Base-by-base conservation (phyloP, 768 basidiomycete genomes). In the Leucosporidium creatinivorum region DNA sequence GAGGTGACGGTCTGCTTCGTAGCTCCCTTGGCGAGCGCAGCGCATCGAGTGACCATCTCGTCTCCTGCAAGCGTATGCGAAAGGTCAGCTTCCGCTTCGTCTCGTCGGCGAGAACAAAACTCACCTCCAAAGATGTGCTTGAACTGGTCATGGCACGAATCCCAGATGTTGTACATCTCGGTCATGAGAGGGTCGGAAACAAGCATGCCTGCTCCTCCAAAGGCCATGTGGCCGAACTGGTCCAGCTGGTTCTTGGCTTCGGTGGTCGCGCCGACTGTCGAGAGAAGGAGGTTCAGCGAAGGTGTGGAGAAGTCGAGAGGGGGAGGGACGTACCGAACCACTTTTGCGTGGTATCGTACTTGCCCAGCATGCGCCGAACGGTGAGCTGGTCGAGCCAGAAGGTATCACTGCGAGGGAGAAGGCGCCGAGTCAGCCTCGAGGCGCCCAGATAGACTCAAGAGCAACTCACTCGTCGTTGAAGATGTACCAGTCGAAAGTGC, bases 31-130 rank as follows among this genome's bases (percentile, higher is more conserved):
- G 63, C 69, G 26, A 66, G 50, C 25, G 71, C 68, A 18, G 73
- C 73, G 36, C 73, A 74, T 4, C 69, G 61, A 5, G 71, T 70
- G 26, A 73, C 23, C 73, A 74, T 74, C 59, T 73, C 73, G 56
- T 74, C 73, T 1, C 62, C 62, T 62, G 25, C 30, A 6, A 23
- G 3, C 8, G 17, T 3, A 17, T 12, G 7, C 3, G 4, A n/a
- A 48, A 8, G 17, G 26, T 59, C 58, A 48, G 39, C 58, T 44
- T 18, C 28, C 39, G 57, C 23, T 31, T 23, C 23, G 3, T 2
- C 23, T 30, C 57, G 2, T 58, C 57, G 57, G 8, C 23, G 19
- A 58, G 9, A 15, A 19, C 25, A 26, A 4, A 33, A 13, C 52
- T 39, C n/a, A 33, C 73, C 73, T 3, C 73, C 73, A 39, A 73